These are phyloP conservation scores for Nannizzia gypsea DNA, from an alignment of 2,329 filamentous ascomycete genomes.

Conservation along the genomic window DNA sequence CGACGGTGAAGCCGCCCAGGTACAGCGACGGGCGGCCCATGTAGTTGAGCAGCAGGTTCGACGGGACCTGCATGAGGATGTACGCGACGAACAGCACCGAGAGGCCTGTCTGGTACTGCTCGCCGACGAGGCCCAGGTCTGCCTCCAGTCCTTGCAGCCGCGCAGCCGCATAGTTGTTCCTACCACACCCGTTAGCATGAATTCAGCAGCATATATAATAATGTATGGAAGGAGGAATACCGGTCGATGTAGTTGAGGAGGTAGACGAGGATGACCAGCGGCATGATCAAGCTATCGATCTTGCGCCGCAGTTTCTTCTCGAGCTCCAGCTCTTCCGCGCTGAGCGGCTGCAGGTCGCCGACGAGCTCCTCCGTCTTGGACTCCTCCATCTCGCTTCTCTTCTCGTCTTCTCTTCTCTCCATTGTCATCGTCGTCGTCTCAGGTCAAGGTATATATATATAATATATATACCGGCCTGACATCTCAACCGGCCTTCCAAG, in stretches of 20 bases:
- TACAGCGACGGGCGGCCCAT: constrained; percentile 34
- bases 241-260: constrained; percentile 37
- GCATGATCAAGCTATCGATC: constrained; percentile 32
- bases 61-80: constrained; percentile 38
- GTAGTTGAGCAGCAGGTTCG: constrained; percentile 34
- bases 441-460: not conserved
- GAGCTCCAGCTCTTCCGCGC: constrained; percentile 23
- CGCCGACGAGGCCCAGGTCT: constrained; percentile 26
- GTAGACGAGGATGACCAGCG: constrained; percentile 32
- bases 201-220: not conserved
- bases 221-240: constrained; percentile 18
- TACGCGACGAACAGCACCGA: constrained; percentile 36
- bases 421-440: too few species aligned
- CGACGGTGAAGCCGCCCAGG: constrained; percentile 34
- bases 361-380: not conserved
- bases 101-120: constrained; percentile 32
- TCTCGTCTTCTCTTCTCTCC: not conserved
- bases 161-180: constrained; percentile 39
- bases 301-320: constrained; percentile 29
- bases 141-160: constrained; percentile 33
- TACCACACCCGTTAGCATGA: constrained; percentile 8
- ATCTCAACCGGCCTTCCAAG: too few species aligned
- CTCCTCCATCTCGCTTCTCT: not conserved
- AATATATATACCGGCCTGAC: too few species aligned
- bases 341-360: constrained; percentile 4